Evolutionary conservation across 176 grass and related monocot species (phyloP), one percentile per base, ranked within the genome.

Genomic region (Cenchrus fungigraminus): DNA sequence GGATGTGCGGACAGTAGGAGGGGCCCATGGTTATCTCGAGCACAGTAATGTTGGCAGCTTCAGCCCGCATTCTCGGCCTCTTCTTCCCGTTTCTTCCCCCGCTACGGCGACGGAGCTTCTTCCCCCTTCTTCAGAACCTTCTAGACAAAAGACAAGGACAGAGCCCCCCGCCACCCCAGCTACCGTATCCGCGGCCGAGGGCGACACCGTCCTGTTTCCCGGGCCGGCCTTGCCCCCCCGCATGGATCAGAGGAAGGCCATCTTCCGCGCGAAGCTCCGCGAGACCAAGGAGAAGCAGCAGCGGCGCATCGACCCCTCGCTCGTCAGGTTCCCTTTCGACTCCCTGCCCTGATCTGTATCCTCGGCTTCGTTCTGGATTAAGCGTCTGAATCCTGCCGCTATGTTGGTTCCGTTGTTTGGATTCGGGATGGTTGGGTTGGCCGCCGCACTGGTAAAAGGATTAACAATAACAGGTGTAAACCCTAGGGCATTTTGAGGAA

Each of bases 171-270:
- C 17, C 9, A 34, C 32, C 45, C 45, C 20, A 42, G 72, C 12
- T 46, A 46, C 78, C 10, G 25, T 14, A 20, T 31, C 10, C 3
- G 51, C 68, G 10, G 6, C 65, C 54, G 54, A 49, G 58, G 72
- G 61, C 63, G 50, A 54, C 1, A 62, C n/a, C 8, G 11, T 62
- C n/a, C 59, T n/a, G 8, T 28, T 22, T 43, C 72, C 47, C 14
- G 63, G 60, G 60, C 15, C n/a, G 53, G 17, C 12, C 54, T 51
- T 34, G 4, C 43, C 53, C 22, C 43, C 53, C 17, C 6, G 31
- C 73, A 95, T 98, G 96, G 91, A 94, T 91, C 91, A 93, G 82
- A 87, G 97, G 88, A 99, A 91, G 89, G 91, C 93, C 20, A 43
- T 95, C 37, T 95, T 96, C 85, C 93, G 97, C 28, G 88, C 97